Conservation (phyloP, 495 filamentous ascomycete species). For the Xylaria flabelliformis region DNA sequence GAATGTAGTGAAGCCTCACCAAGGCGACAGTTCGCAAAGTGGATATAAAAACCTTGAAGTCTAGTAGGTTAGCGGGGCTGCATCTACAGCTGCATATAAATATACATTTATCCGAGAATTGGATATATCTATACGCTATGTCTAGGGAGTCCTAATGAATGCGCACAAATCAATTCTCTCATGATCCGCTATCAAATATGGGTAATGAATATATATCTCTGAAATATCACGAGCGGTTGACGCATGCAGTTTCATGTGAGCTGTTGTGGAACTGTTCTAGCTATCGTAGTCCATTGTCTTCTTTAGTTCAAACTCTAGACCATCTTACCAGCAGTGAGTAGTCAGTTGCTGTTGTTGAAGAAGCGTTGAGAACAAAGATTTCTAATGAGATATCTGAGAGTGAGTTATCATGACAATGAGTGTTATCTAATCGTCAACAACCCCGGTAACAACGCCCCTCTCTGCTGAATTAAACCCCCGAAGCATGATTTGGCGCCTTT, state of each 20-base stretch:
- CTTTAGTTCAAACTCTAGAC: background rate
- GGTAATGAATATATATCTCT: background rate
- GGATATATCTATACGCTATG: too few relatives aligned
- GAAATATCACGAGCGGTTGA: background rate
- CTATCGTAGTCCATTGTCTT: background rate
- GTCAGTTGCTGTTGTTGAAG: background rate
- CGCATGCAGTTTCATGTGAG: background rate
- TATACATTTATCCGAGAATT: too few relatives aligned
- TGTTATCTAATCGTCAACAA: background rate
- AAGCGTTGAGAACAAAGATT: background rate
- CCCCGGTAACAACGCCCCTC: background rate
- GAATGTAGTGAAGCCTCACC: background rate
- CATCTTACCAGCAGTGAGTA: background rate
- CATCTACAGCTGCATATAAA: too few relatives aligned
- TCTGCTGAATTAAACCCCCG: background rate
- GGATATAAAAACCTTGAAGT: too few relatives aligned
- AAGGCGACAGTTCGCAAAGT: too few relatives aligned
- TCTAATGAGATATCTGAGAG: background rate
- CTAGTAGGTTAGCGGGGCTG: too few relatives aligned
- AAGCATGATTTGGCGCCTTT: too few relatives aligned
- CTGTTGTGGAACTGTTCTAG: background rate
- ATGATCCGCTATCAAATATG: too few relatives aligned
- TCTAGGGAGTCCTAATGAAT: too few relatives aligned
- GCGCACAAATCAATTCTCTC: too few relatives aligned
- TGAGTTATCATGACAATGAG: background rate